phyloP scores from a whole-genome alignment of 768 basidiomycete genomes.

The Lactifluus rugatus region DNA sequence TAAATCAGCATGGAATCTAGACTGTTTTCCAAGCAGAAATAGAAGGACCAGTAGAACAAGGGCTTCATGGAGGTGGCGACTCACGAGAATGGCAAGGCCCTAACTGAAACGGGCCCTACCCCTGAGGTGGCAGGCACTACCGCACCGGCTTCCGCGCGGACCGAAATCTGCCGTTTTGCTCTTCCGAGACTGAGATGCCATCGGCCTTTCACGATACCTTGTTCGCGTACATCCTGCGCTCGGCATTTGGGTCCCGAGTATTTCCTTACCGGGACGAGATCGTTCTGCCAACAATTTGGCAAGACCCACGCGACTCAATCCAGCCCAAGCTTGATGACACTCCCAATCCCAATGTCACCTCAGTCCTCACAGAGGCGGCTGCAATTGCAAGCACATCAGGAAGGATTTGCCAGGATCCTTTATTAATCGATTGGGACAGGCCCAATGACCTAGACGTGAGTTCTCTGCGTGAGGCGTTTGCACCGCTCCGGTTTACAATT shows the following conservation, averaged over 20 bases:
- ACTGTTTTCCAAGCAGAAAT: too few relatives aligned
- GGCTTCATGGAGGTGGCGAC: too few relatives aligned
- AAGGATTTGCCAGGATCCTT: slow-evolving; percentile 16
- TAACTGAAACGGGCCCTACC: too few relatives aligned
- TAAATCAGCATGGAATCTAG: too few relatives aligned
- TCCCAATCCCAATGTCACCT: background rate
- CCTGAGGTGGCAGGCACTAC: too few relatives aligned
- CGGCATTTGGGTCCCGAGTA: slow-evolving; percentile 19
- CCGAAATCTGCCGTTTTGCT: too few relatives aligned
- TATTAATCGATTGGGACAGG: slow-evolving; percentile 24
- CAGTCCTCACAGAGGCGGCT: background rate
- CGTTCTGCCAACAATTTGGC: slow-evolving; percentile 13
- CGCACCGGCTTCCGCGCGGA: too few relatives aligned
- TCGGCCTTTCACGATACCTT: slow-evolving; percentile 25
- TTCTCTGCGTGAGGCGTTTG: background rate
- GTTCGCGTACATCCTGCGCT: slow-evolving; percentile 26
- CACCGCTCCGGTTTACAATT: background rate
- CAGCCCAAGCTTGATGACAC: background rate
- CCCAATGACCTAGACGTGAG: slow-evolving; percentile 18
- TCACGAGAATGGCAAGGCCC: too few relatives aligned
- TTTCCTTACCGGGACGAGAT: slow-evolving; percentile 20
- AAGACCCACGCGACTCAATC: slow-evolving; percentile 4
- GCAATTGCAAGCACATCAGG: background rate
- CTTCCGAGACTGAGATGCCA: background rate
- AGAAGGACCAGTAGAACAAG: too few relatives aligned